Evolutionary conservation across 1,284 basidiomycete genomes (phyloP), one percentile per base, ranked within the genome.

Genomic region (Heterobasidion annosum): DNA sequence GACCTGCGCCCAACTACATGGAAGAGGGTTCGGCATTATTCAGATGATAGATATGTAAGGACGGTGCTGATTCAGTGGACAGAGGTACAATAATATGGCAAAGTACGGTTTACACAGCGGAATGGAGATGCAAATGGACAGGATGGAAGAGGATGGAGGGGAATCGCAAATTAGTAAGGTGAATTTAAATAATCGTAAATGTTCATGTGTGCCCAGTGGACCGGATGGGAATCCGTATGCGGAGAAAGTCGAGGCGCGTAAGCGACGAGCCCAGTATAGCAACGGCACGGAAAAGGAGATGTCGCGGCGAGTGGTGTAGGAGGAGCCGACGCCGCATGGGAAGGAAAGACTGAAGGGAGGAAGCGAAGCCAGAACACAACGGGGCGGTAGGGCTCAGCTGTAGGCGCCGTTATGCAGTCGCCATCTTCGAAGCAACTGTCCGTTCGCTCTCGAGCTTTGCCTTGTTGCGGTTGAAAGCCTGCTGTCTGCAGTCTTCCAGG

Each of bases 391-490:
- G 37, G 51, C 19, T 44, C 35, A 52, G 52, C 45, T 12, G 25
- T 16, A 16, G 18, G n/a, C 12, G 4, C 44, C 54, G 54, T 76
- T 74, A 91, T 68, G 85, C 86, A 51, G 81, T 83, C 56, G 85
- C 82, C 78, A 93, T 84, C 83, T 92, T 92, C 64, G 83, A 74
- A 40, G 85, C 83, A 35, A 89, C 83, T n/a, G 90, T 92, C 69
- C 85, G 81, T 71, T 93, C 90, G 61, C 82, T 82, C 76, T 91
- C 90, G 57, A 93, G 73, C 73, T 89, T 89, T 54, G 75, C 77
- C 80, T 92, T 91, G 75, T 92, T 92, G 65, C 81, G 78, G 62
- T 91, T 82, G 66, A 91, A 92, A 12, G 91, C 90, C 68, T 89
- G 85, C 68, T 90, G 85, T 61, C 84, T 74, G 70, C 90, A 92